Conservation (phyloP, 768 basidiomycete genomes). For the Suillus placidus region DNA sequence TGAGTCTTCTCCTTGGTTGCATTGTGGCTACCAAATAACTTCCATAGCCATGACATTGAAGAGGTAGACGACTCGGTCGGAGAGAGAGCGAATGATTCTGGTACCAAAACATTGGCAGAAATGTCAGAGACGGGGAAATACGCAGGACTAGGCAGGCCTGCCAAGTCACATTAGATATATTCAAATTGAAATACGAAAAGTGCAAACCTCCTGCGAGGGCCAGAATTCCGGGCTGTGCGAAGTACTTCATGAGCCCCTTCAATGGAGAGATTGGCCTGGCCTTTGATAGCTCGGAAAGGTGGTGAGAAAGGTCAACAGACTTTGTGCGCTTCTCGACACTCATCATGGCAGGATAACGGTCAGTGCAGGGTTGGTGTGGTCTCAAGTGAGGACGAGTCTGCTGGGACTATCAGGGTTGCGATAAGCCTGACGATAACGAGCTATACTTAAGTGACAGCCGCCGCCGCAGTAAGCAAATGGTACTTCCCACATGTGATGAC, state of each 20-base stretch:
- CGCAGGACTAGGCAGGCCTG: conserved; percentile 66
- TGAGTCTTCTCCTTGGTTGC: conserved; percentile 45
- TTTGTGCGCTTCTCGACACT: conserved; percentile 40
- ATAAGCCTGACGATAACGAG: not conserved
- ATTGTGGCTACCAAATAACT: conserved; percentile 42
- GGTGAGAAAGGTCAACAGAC: conserved; percentile 71
- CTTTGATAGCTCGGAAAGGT: conserved; percentile 59
- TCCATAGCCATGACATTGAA: conserved; percentile 65
- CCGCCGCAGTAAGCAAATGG: not conserved
- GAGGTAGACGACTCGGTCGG: conserved; percentile 30
- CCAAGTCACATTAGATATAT: conserved; percentile 1
- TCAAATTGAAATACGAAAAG: not conserved
- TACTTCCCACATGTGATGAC: not conserved
- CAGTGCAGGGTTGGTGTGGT: not conserved
- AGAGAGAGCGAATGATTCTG: conserved; percentile 51
- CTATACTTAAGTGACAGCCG: not conserved
- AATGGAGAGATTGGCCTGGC: conserved; percentile 57
- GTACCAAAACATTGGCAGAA: conserved; percentile 53
- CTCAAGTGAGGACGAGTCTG: not conserved
- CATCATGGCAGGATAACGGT: conserved; percentile 19
- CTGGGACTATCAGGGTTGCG: not conserved
- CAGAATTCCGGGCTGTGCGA: conserved; percentile 54
- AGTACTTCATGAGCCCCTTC: conserved; percentile 68
- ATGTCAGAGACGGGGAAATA: conserved; percentile 73
- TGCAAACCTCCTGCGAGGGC: conserved; percentile 68